Evolutionary conservation across 805 yeast genomes (phyloP), one percentile per base, ranked within the genome.

Genomic region (Diddensiella transvaalensis): DNA sequence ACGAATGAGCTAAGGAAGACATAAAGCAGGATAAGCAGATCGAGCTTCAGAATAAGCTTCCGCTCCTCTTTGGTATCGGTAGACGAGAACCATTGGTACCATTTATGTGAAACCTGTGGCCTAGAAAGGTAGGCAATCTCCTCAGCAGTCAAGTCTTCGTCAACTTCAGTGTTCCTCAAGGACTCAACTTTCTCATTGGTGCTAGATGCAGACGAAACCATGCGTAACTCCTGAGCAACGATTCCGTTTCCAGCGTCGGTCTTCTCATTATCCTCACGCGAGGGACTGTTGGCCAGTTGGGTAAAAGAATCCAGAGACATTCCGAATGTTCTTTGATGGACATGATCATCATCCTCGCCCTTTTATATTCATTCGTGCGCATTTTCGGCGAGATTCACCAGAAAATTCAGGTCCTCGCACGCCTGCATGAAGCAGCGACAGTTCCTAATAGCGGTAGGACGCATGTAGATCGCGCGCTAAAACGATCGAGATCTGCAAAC

Each of bases 1-100:
- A 86, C 68, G 61, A 85, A 86, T 1, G 90, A 86, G 78, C 60
- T 86, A 85, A 41, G 86, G 70, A 24, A 86, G 60, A 60, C 87
- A 79, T 55, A 86, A 81, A 15, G 87, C 80, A 4, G 89, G 87
- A 85, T 82, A 54, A 86, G 78, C 0, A 78, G 45, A 57, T 85
- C 90, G 22, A 82, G 70, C 58, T 83, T 85, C 74, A 79, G 70
- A 77, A 78, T 76, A 24, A 85, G 65, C 54, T 68, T 73, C 38
- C 59, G 67, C 36, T 81, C 47, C 21, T 42, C 24, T 18, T 36
- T 15, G 32, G 41, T 43, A 22, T 43, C 47, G 18, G 40, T 43
- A 15, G 30, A 6, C 5, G 47, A 43, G 23, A 43, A 43, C 47
- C 47, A 43, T 43, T 43, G 47, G 29, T 43, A 43, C 47, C 47